phyloP scores from a whole-genome alignment of 2,329 filamentous ascomycete genomes.

The Pseudogymnoascus sp. region DNA sequence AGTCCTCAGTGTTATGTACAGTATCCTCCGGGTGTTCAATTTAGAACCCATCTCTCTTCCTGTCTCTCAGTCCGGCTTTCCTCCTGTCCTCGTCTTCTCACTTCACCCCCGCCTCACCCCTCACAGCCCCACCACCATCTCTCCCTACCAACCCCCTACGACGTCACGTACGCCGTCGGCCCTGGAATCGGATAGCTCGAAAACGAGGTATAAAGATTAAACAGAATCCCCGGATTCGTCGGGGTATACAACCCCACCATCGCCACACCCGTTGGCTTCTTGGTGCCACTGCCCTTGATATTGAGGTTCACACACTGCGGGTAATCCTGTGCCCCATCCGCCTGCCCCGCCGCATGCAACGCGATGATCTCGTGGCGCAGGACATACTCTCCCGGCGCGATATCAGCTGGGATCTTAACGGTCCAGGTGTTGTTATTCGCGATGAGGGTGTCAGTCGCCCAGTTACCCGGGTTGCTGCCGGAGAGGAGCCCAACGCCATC shows the following conservation, averaged over 20 bases:
- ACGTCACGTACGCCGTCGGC: conserved; percentile 29
- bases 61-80: neutral
- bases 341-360: conserved; percentile 35
- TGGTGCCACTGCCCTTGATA: conserved; percentile 27
- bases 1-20: neutral
- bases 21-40: neutral
- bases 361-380: conserved; percentile 39
- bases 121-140: neutral
- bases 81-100: neutral
- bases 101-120: neutral
- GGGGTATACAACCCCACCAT: conserved; percentile 30
- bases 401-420: conserved; percentile 34
- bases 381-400: conserved; percentile 37
- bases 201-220: conserved; percentile 34
- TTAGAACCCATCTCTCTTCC: neutral
- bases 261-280: conserved; percentile 19
- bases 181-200: conserved; percentile 37
- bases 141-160: neutral
- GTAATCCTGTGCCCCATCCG: conserved; percentile 41
- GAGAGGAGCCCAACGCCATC: conserved; percentile 33
- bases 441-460: conserved; percentile 36
- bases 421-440: conserved; percentile 38
- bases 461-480: conserved; percentile 31
- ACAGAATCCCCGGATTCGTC: conserved; percentile 34
- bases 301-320: conserved; percentile 38